Evolutionary conservation across 1,284 basidiomycete species (phyloP).

Genomic region (Thelephora terrestris): DNA sequence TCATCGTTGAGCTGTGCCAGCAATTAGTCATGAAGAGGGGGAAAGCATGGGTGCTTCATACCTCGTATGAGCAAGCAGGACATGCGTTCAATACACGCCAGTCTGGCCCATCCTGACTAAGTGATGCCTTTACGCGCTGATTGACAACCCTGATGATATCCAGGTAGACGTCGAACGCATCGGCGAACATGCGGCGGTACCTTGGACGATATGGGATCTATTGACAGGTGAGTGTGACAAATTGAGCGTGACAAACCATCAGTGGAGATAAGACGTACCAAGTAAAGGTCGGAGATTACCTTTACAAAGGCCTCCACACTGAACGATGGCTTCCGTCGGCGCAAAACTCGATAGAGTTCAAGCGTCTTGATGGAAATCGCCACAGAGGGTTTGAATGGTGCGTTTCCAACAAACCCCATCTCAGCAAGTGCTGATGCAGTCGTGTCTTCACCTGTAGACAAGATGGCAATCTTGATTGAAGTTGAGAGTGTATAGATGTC

Average conservation of each 20-base stretch:
- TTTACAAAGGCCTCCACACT: constrained; percentile 20
- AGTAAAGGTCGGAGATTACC: constrained; percentile 25
- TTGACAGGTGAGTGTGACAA: neutral
- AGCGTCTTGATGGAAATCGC: constrained; percentile 22
- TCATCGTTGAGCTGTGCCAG: constrained; percentile 23
- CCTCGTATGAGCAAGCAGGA: constrained; percentile 21
- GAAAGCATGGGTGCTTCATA: no score
- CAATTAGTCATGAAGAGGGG: no score
- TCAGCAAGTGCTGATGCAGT: neutral
- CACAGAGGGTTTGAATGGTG: constrained; percentile 6
- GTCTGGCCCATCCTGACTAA: constrained; percentile 14
- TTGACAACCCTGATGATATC: constrained; percentile 11
- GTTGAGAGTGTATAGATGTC: no score
- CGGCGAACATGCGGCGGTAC: constrained; percentile 12
- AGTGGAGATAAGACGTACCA: constrained; percentile 23
- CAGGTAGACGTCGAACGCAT: constrained; percentile 24
- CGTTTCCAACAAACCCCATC: neutral
- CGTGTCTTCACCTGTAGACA: no score
- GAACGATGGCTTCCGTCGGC: no score
- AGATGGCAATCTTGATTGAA: no score
- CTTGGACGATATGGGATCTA: constrained; percentile 9
- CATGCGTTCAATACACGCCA: constrained; percentile 23
- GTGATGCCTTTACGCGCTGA: constrained; percentile 8
- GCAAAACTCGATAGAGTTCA: constrained; percentile 18
- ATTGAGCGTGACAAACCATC: constrained; percentile 13